A percentile compares a stretch with the other conserved stretches of the same genome.
phyloP scores from a whole-genome alignment of 495 filamentous ascomycete species.

The Aspergillus coremiiformis region DNA sequence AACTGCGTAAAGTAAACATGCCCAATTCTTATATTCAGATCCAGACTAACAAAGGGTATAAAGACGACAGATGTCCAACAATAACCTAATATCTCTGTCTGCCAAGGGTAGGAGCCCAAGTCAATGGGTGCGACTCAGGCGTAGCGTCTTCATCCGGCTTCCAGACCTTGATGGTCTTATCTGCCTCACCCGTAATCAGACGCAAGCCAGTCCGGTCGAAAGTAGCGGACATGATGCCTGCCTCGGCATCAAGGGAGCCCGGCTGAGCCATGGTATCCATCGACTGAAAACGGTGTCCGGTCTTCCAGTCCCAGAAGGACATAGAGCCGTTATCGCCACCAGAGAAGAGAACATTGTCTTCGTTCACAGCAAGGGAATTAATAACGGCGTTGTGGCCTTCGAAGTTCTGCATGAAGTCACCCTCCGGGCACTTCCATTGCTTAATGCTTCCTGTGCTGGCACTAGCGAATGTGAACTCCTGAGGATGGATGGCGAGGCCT shows the following conservation, averaged over 20 bases:
- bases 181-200: conserved; percentile 88
- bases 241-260: conserved; percentile 87
- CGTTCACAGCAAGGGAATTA: conserved; percentile 89
- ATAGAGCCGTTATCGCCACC: conserved; percentile 95
- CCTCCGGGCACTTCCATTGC: conserved; percentile 99
- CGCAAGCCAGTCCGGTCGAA: conserved; percentile 86
- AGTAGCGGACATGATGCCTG: conserved; percentile 84
- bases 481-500: conserved; percentile 76
- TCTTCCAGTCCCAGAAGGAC: conserved; percentile 99
- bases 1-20: conserved; percentile 4
- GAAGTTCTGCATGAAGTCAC: conserved; percentile 99
- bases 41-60: conserved; percentile 13
- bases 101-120: conserved; percentile 84
- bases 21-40: conserved; percentile 6
- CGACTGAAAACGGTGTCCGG: conserved; percentile 81
- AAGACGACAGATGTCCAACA: conserved; percentile 8
- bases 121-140: conserved; percentile 80
- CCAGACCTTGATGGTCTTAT: conserved; percentile 98
- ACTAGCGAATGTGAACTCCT: conserved; percentile 93
- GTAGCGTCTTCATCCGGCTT: conserved; percentile 85
- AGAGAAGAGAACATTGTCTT: conserved; percentile 90
- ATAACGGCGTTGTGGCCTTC: conserved; percentile 94
- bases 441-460: conserved; percentile 92
- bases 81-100: conserved; percentile 54
- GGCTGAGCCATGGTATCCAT: conserved; percentile 89